Conservation (phyloP, 306 rosid species). For the Hippophae rhamnoides region DNA sequence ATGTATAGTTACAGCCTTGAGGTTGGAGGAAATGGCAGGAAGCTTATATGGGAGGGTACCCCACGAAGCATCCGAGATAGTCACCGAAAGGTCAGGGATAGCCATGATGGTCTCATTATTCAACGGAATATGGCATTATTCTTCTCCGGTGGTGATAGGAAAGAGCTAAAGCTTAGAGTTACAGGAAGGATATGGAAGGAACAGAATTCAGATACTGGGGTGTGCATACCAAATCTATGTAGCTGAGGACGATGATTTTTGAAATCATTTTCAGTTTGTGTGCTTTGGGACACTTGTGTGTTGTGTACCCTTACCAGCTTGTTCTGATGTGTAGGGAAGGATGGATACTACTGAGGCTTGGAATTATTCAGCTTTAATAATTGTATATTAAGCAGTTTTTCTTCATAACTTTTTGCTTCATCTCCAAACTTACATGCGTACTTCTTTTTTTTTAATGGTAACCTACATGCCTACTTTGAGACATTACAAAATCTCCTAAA, state of each 20-base stretch:
- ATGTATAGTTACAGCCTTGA: slow-evolving; percentile 87
- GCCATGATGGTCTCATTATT: slow-evolving; percentile 91
- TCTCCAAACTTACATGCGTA: slow-evolving; percentile 10
- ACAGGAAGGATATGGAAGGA: slow-evolving; percentile 98
- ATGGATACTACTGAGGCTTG: slow-evolving; percentile 27
- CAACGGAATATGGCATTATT: slow-evolving; percentile 94
- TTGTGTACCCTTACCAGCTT: slow-evolving; percentile 27
- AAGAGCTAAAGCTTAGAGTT: slow-evolving; percentile 93
- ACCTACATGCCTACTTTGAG: background rate
- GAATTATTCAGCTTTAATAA: slow-evolving; percentile 30
- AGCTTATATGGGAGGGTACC: slow-evolving; percentile 92
- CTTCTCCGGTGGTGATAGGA: slow-evolving; percentile 97
- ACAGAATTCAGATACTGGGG: slow-evolving; percentile 76
- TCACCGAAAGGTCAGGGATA: slow-evolving; percentile 91
- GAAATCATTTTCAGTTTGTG: slow-evolving; percentile 15
- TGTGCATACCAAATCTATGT: slow-evolving; percentile 87
- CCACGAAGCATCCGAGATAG: slow-evolving; percentile 89
- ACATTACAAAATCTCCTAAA: background rate
- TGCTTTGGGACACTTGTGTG: slow-evolving; percentile 30
- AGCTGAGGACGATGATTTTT: slow-evolving; percentile 45
- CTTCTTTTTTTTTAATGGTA: background rate
- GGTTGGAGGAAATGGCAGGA: slow-evolving; percentile 87
- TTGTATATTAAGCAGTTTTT: slow-evolving; percentile 46
- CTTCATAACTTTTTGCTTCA: slow-evolving; percentile 19
- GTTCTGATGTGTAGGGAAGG: slow-evolving; percentile 33